Evolutionary conservation across 2,329 filamentous ascomycete species (phyloP), one percentile per base, ranked within the genome.

Genomic region (Exophiala lecanii-corni): DNA sequence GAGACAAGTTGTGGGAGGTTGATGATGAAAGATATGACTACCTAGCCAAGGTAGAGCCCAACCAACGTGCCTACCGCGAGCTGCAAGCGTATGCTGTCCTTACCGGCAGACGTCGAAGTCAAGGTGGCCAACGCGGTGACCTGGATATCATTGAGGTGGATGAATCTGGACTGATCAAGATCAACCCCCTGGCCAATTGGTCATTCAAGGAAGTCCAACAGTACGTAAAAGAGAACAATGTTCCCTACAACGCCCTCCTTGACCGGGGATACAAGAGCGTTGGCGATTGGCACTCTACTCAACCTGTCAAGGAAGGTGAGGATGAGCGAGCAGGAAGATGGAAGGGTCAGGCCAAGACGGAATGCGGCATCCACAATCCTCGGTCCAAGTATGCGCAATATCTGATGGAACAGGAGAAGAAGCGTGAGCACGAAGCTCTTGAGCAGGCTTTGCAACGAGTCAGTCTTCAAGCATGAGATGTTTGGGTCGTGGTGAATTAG

Each of bases 331-430:
- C 92, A 6, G 92, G 92, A 45, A 83, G 92, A 56, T 98, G 92
- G 92, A 96, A 95, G 77, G 92, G 92, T 50, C 85, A 89, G 66
- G 72, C 76, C 59, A 98, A 98, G 82, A 94, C 89, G 12, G 92
- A 98, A 73, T 98, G 92, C 66, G 92, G 92, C 36, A 97, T 98
- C 62, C 92, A 98, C 79, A 97, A 97, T 75, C 94, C 92, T 69
- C 84, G 89, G 66, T 94, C 87, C 45, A 83, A 89, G 56, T 98
- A 97, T 61, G 86, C 89, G 9, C 81, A 89, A 68, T 96, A 84
- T 67, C 69, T 94, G 43, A 74, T 76, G 58, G 81, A 88, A 49
- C 78, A 85, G 66, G 82, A 88, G 62, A 70, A 75, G 60, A 82
- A 86, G 72, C 71, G 74, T 52, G 73, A 81, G 55, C 76, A 79